Percentiles rank a stretch among this genome's conserved stretches.
Evolutionary conservation across 345 rosid genomes (phyloP).

Genomic region (Aquilaria malaccensis): DNA sequence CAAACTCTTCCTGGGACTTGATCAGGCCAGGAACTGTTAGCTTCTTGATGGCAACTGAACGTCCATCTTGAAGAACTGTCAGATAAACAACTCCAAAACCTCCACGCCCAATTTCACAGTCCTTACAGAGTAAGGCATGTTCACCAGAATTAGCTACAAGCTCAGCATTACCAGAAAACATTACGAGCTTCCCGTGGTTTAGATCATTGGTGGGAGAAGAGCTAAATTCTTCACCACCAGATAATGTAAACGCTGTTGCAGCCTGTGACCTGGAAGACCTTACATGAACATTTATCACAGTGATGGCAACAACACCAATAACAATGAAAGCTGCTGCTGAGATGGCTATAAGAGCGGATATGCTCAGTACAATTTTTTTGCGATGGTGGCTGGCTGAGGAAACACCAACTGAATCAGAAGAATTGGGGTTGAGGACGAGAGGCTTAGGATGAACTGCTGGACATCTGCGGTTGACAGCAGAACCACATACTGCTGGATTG

Average conservation of each 20-base stretch:
- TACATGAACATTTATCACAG: slow-evolving; percentile 63
- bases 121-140: slow-evolving; percentile 76
- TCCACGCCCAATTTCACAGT: slow-evolving; percentile 83
- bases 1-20: slow-evolving; percentile 82
- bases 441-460: slow-evolving; percentile 79
- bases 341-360: slow-evolving; percentile 80
- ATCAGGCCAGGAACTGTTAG: slow-evolving; percentile 62
- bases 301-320: slow-evolving; percentile 70
- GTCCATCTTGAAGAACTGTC: slow-evolving; percentile 65
- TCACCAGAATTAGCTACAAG: slow-evolving; percentile 46
- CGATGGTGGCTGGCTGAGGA: slow-evolving; percentile 32
- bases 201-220: slow-evolving; percentile 62
- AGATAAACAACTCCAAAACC: slow-evolving; percentile 87
- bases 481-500: slow-evolving; percentile 76
- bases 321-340: slow-evolving; percentile 78
- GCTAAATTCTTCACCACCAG: slow-evolving; percentile 71
- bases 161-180: slow-evolving; percentile 81
- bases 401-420: slow-evolving; percentile 35
- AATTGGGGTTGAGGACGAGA: slow-evolving; percentile 86
- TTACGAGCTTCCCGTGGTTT: slow-evolving; percentile 82
- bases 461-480: slow-evolving; percentile 65
- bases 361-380: slow-evolving; percentile 62
- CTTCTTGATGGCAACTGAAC: slow-evolving; percentile 81
- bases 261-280: slow-evolving; percentile 47
- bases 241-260: slow-evolving; percentile 43